phyloP scores from a whole-genome alignment of 1,139 yeast genomes.

The Scheffersomyces lignicola region DNA sequence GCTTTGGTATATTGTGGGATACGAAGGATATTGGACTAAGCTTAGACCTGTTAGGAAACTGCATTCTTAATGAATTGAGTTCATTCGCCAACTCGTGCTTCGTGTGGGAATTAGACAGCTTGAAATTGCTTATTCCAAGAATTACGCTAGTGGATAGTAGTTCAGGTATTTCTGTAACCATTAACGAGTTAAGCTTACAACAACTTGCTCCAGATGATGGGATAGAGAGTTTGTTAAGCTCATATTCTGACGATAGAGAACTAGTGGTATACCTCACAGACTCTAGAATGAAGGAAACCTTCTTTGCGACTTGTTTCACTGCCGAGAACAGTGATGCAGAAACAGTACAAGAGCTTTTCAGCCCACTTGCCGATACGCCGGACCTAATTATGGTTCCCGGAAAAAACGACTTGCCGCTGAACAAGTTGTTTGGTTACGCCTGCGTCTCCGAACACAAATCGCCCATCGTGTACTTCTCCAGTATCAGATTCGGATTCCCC shows the following conservation, averaged over 20 bases:
- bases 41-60: slow-evolving; percentile 17
- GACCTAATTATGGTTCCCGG: slow-evolving; percentile 17
- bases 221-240: slow-evolving; percentile 9
- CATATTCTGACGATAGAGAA: slow-evolving; percentile 13
- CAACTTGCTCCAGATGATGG: slow-evolving; percentile 7
- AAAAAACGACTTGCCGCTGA: slow-evolving; percentile 6
- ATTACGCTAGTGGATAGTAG: slow-evolving; percentile 17
- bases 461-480: slow-evolving; percentile 15
- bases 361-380: too few species aligned
- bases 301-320: slow-evolving; percentile 5
- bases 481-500: slow-evolving; percentile 18
- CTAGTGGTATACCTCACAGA: slow-evolving; percentile 21
- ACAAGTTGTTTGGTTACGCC: slow-evolving; percentile 15
- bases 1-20: slow-evolving; percentile 23
- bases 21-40: slow-evolving; percentile 8
- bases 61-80: slow-evolving; percentile 25
- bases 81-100: slow-evolving; percentile 19
- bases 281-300: slow-evolving; percentile 12
- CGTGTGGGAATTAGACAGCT: slow-evolving; percentile 13
- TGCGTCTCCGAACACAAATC: slow-evolving; percentile 9
- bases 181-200: neutral
- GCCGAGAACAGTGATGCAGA: too few species aligned
- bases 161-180: slow-evolving; percentile 1
- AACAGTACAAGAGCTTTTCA: too few species aligned
- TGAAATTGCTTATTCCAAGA: slow-evolving; percentile 18